Evolutionary conservation across 2,329 filamentous ascomycete species (phyloP).

Genomic region (Cladosporium phlei): DNA sequence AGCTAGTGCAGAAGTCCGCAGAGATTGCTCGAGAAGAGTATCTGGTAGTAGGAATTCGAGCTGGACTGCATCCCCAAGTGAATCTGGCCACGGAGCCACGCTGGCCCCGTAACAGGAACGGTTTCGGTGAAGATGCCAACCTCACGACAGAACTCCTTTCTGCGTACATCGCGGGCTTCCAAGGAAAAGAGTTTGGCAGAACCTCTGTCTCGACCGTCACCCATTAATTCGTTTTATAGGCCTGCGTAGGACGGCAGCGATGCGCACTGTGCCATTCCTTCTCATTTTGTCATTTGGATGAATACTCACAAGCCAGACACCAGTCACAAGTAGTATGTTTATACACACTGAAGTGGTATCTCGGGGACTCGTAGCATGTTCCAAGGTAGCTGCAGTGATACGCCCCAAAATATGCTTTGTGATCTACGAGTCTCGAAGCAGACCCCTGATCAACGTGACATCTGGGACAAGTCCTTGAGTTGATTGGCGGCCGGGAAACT

Average conservation of each 20-base stretch:
- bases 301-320: too few relatives aligned
- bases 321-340: too few relatives aligned
- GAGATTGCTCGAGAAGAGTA: constrained; percentile 49
- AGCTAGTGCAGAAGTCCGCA: constrained; percentile 44
- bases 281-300: too few relatives aligned
- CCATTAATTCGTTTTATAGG: constrained; percentile 54
- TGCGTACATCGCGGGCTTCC: constrained; percentile 47
- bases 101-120: constrained; percentile 45
- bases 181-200: constrained; percentile 41
- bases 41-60: constrained; percentile 40
- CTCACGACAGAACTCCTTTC: constrained; percentile 27
- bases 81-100: constrained; percentile 50
- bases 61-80: constrained; percentile 48
- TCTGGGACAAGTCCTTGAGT: too few relatives aligned
- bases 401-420: too few relatives aligned
- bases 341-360: too few relatives aligned
- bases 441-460: too few relatives aligned
- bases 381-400: too few relatives aligned
- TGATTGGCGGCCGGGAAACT: too few relatives aligned
- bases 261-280: constrained; percentile 49
- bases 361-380: too few relatives aligned
- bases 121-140: constrained; percentile 48
- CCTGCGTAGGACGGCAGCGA: constrained; percentile 49
- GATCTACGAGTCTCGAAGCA: too few relatives aligned
- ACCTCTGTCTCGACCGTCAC: constrained; percentile 47